phyloP scores from a whole-genome alignment of 805 yeast species.

The Lipomyces starkeyi region DNA sequence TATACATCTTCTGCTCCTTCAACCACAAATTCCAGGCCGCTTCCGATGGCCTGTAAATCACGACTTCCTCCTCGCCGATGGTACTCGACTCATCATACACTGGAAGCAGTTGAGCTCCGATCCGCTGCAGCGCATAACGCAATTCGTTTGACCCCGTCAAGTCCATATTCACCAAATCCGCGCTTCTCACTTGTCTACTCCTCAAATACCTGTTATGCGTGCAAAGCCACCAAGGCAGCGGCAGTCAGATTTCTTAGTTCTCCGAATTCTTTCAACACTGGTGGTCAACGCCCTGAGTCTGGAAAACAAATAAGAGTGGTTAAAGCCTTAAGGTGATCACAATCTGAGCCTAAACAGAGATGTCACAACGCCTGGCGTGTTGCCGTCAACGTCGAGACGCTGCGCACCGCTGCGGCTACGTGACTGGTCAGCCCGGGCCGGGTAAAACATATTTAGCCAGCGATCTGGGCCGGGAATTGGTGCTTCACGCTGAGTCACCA shows the following conservation, averaged over 20 bases:
- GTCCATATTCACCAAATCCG: background rate
- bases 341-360: too few relatives aligned
- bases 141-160: constrained; percentile 11
- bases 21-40: constrained; percentile 27
- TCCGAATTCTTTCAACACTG: background rate
- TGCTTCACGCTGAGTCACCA: too few relatives aligned
- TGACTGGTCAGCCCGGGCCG: too few relatives aligned
- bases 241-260: background rate
- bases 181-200: background rate
- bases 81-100: constrained; percentile 28
- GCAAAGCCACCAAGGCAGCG: background rate
- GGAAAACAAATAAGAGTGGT: constrained; percentile 2
- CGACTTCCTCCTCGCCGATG: constrained; percentile 29
- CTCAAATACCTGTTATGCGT: background rate
- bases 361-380: too few relatives aligned
- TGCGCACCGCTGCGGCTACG: too few relatives aligned
- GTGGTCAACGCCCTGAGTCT: constrained; percentile 10
- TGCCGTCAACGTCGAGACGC: too few relatives aligned
- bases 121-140: constrained; percentile 21
- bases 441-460: too few relatives aligned
- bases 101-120: constrained; percentile 30
- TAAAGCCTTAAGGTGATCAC: background rate
- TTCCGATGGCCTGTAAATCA: constrained; percentile 25
- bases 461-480: too few relatives aligned
- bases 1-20: constrained; percentile 32